Percentiles rank a stretch among this genome's conserved stretches.
phyloP scores from a whole-genome alignment of 2,329 filamentous ascomycete species.

The Pseudogymnoascus pannorum region DNA sequence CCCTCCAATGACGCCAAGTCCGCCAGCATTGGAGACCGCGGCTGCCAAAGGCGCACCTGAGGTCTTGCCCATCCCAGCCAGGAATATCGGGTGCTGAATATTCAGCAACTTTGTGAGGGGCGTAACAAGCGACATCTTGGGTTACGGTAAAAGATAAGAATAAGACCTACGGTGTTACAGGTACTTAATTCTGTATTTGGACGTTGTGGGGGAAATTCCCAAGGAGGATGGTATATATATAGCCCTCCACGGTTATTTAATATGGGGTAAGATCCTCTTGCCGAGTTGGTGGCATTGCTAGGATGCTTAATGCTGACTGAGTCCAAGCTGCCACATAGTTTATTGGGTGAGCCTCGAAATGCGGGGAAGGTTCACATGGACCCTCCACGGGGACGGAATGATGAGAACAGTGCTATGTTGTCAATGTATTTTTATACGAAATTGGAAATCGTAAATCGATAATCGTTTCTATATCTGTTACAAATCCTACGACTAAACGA shows the following conservation, averaged over 20 bases:
- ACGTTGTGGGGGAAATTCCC: neutral
- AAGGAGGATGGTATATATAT: neutral
- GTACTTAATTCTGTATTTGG: neutral
- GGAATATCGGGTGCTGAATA: conserved; percentile 92
- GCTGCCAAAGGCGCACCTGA: conserved; percentile 93
- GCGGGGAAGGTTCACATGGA: conserved; percentile 5
- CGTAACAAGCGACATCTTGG: conserved; percentile 76
- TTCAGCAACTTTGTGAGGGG: conserved; percentile 90
- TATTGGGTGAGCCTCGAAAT: neutral
- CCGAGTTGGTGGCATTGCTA: conserved; percentile 6
- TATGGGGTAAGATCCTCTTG: conserved; percentile 2
- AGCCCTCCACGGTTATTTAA: neutral
- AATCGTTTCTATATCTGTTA: neutral
- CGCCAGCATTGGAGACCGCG: conserved; percentile 93
- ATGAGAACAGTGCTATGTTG: neutral
- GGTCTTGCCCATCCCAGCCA: conserved; percentile 98
- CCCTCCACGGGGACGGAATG: neutral
- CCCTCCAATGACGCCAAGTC: conserved; percentile 92
- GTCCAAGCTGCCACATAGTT: neutral
- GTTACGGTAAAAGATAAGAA: neutral
- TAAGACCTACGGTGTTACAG: neutral
- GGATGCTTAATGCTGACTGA: neutral
- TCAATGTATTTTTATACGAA: neutral
- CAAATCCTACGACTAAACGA: neutral
- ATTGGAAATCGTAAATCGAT: neutral